These are phyloP conservation scores for Rhododendron williamsianum DNA, from an alignment of 148 eudicot genomes.

Conservation along the genomic window DNA sequence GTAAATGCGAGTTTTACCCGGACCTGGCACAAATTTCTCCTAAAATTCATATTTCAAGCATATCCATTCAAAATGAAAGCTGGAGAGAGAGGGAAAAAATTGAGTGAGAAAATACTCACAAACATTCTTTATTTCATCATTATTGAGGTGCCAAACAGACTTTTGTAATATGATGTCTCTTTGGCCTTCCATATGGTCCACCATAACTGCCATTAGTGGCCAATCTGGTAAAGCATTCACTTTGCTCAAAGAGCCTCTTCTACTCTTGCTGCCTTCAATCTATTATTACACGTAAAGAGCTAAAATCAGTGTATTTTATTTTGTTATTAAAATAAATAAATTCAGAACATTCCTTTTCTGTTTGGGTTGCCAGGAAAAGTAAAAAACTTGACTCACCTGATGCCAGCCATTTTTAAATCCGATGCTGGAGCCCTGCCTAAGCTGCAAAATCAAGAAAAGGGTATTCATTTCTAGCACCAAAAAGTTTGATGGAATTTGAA, in stretches of 20 bases:
- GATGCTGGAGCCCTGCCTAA: constrained; percentile 36
- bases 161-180: constrained; percentile 65
- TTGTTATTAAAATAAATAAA: background rate
- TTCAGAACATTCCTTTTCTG: background rate
- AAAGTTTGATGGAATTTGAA: background rate
- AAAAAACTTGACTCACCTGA: constrained; percentile 26
- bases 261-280: constrained; percentile 24
- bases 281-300: background rate
- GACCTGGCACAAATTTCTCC: background rate
- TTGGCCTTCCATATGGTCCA: constrained; percentile 74
- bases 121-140: constrained; percentile 64
- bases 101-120: constrained; percentile 38
- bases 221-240: constrained; percentile 33
- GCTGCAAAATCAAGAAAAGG: constrained; percentile 34
- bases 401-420: constrained; percentile 34
- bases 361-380: background rate
- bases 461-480: background rate
- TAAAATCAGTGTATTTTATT: background rate
- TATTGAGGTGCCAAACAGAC: constrained; percentile 83
- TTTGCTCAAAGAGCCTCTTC: constrained; percentile 22
- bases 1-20: background rate
- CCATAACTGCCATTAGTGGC: constrained; percentile 66
- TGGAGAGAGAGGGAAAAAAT: background rate
- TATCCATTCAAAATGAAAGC: background rate
- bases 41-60: background rate